These are phyloP conservation scores for Rhodamnia rubescens DNA, from an alignment of 345 rosid species.

Conservation along the genomic window DNA sequence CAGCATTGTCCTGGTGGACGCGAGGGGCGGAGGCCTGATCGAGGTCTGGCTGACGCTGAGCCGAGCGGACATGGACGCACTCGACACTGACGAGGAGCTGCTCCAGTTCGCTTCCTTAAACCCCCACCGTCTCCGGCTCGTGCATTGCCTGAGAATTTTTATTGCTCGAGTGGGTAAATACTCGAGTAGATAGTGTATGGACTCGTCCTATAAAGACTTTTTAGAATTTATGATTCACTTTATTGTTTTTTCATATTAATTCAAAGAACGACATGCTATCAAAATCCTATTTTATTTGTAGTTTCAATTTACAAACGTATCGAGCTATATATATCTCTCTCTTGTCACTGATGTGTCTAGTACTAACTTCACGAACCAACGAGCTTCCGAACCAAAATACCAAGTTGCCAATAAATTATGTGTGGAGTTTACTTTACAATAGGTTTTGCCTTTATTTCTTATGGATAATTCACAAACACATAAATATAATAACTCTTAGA, in stretches of 20 bases:
- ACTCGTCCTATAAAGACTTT: background rate
- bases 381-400: no score
- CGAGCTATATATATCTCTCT: background rate
- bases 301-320: background rate
- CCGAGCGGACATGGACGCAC: conserved; percentile 11
- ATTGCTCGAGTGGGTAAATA: background rate
- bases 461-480: background rate
- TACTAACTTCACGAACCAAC: background rate
- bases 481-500: background rate
- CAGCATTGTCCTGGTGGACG: conserved; percentile 2
- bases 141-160: background rate
- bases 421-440: background rate
- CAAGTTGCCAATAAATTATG: no score
- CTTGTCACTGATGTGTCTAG: background rate
- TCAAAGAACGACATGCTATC: no score
- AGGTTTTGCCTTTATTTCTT: background rate
- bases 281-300: background rate
- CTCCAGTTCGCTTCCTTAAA: conserved; percentile 3
- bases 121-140: background rate
- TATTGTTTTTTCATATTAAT: no score
- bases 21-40: conserved; percentile 5
- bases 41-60: conserved; percentile 17
- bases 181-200: background rate
- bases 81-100: conserved; percentile 10
- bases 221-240: no score